phyloP scores from a whole-genome alignment of 768 basidiomycete species.

The Trichaptum fuscoviolaceum region DNA sequence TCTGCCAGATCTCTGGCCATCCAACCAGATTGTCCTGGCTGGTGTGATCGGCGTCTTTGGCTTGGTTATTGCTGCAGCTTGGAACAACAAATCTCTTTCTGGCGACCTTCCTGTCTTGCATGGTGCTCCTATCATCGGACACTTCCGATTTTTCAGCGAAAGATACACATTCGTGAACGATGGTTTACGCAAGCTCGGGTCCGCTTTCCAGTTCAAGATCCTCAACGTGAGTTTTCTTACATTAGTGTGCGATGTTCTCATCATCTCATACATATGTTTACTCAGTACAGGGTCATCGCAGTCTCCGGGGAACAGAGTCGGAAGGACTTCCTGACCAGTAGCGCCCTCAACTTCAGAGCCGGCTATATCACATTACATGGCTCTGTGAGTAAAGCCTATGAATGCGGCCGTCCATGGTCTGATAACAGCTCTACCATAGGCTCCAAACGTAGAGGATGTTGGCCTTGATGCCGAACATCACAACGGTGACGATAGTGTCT shows the following conservation, averaged over 20 bases:
- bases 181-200: neutral
- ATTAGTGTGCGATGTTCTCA: neutral
- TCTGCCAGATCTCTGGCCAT: neutral
- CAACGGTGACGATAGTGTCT: neutral
- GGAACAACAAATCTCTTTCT: neutral
- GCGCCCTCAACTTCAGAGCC: neutral
- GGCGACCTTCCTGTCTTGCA: neutral
- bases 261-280: neutral
- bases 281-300: conserved; percentile 1
- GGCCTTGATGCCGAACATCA: neutral
- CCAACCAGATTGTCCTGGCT: neutral
- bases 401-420: neutral
- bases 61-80: neutral
- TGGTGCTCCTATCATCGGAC: neutral
- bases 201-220: neutral
- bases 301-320: conserved; percentile 1
- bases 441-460: neutral
- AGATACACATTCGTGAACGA: conserved; percentile 1
- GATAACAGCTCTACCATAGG: neutral
- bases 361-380: neutral
- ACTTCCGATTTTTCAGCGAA: conserved; percentile 3
- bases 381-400: neutral
- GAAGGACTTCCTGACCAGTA: neutral
- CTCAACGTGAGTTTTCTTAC: neutral
- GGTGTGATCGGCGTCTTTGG: neutral